Evolutionary conservation across 805 yeast species (phyloP).

Genomic region (Saturnispora bothae): DNA sequence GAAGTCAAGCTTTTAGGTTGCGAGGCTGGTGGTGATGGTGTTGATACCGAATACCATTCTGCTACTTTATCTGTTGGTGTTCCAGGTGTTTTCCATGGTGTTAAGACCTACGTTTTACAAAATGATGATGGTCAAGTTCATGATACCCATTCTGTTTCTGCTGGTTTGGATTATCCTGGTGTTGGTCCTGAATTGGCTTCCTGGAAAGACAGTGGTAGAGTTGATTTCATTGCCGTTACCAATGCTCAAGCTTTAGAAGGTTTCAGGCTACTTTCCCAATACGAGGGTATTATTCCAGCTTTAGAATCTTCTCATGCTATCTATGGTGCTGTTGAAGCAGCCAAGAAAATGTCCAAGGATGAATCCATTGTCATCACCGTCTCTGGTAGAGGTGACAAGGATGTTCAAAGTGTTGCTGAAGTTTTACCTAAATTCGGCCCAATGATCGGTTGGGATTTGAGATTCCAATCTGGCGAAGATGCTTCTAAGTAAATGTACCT

Average conservation of each 20-base stretch:
- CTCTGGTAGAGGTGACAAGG: conserved; percentile 99
- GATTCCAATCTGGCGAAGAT: conserved; percentile 49
- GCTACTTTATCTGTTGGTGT: conserved; percentile 93
- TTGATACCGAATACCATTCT: conserved; percentile 79
- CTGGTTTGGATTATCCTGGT: conserved; percentile 98
- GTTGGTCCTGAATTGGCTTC: conserved; percentile 96
- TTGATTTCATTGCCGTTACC: conserved; percentile 80
- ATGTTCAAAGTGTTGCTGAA: conserved; percentile 96
- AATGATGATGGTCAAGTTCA: conserved; percentile 90
- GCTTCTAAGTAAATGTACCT: conserved; percentile 18
- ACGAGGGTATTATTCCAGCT: conserved; percentile 98
- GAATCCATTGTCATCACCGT: conserved; percentile 78
- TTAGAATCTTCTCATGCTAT: conserved; percentile 96
- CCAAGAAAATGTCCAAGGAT: conserved; percentile 71
- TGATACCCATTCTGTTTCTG: conserved; percentile 96
- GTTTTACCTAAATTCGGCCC: conserved; percentile 84
- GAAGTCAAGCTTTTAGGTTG: conserved; percentile 81
- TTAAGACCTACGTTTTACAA: conserved; percentile 86
- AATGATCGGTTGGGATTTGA: conserved; percentile 87
- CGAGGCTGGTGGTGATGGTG: conserved; percentile 98
- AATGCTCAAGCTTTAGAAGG: conserved; percentile 94
- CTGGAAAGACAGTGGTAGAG: conserved; percentile 94
- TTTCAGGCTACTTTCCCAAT: conserved; percentile 76
- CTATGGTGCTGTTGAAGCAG: conserved; percentile 80
- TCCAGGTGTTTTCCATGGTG: conserved; percentile 98